Evolutionary conservation across 1,139 yeast genomes (phyloP).

Genomic region (Saccharomyces pastorianus): DNA sequence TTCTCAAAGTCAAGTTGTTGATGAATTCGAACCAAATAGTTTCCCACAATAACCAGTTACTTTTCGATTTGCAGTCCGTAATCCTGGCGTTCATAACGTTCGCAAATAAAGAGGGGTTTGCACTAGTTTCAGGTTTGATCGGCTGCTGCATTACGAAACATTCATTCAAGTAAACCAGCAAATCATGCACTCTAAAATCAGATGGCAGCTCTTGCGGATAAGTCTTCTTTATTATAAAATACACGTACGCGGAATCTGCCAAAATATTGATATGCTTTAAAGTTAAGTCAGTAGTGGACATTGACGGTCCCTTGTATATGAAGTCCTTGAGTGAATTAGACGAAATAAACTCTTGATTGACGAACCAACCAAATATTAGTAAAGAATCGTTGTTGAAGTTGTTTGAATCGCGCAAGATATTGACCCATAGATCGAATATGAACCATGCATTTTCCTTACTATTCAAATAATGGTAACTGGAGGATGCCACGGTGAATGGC

Average conservation of each 20-base stretch:
- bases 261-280: neutral
- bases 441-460: slow-evolving; percentile 2
- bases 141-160: neutral
- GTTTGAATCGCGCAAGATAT: slow-evolving; percentile 2
- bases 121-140: neutral
- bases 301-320: neutral
- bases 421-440: slow-evolving; percentile 9
- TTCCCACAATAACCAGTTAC: slow-evolving; percentile 22
- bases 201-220: neutral
- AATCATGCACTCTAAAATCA: neutral
- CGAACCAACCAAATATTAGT: slow-evolving; percentile 7
- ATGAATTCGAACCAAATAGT: slow-evolving; percentile 25
- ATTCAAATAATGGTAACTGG: neutral
- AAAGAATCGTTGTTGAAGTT: slow-evolving; percentile 2
- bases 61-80: slow-evolving; percentile 6
- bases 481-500: neutral
- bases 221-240: neutral
- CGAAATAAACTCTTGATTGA: slow-evolving; percentile 5
- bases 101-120: neutral
- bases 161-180: neutral
- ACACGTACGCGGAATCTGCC: neutral
- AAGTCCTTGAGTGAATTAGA: neutral
- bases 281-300: neutral
- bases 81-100: neutral
- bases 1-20: slow-evolving; percentile 7